These are phyloP conservation scores for Blastobotrys indianensis DNA, from an alignment of 1,139 yeast genomes.

Conservation along the genomic window DNA sequence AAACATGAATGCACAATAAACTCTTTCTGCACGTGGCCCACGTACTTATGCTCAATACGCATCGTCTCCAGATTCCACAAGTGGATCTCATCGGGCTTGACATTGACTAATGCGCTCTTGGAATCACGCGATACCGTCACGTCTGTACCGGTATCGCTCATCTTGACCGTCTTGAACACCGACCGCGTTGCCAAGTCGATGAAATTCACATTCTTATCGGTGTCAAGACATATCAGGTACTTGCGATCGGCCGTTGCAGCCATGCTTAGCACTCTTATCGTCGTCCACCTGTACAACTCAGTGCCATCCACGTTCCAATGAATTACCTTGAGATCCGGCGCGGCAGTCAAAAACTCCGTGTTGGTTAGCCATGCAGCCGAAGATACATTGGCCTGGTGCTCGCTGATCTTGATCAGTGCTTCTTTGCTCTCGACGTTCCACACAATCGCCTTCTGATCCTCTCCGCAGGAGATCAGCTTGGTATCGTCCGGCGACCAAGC, in stretches of 20 bases:
- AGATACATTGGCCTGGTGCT: slow-evolving; percentile 39
- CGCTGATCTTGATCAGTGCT: slow-evolving; percentile 1
- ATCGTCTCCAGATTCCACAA: slow-evolving; percentile 60
- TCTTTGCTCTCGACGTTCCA: slow-evolving; percentile 46
- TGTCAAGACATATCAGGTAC: slow-evolving; percentile 56
- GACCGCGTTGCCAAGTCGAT: slow-evolving; percentile 39
- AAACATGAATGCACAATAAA: slow-evolving; percentile 74
- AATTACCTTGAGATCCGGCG: slow-evolving; percentile 69
- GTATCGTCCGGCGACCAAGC: slow-evolving; percentile 71
- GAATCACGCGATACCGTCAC: slow-evolving; percentile 43
- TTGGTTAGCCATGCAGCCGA: slow-evolving; percentile 66
- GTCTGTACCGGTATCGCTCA: slow-evolving; percentile 45
- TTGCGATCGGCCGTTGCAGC: slow-evolving; percentile 60
- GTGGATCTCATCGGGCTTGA: slow-evolving; percentile 74
- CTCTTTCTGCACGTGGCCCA: slow-evolving; percentile 62
- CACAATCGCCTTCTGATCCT: slow-evolving; percentile 60
- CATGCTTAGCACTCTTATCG: slow-evolving; percentile 63
- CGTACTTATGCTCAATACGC: slow-evolving; percentile 51
- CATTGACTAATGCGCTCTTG: slow-evolving; percentile 50
- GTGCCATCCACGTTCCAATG: slow-evolving; percentile 50
- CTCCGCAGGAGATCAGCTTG: slow-evolving; percentile 60
- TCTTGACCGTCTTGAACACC: slow-evolving; percentile 32
- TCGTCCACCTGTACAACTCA: slow-evolving; percentile 38
- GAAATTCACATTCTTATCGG: slow-evolving; percentile 52
- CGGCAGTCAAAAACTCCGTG: slow-evolving; percentile 61